Percentiles rank a stretch among this genome's conserved stretches.
phyloP scores from a whole-genome alignment of 108 stramenopile genomes.

The Conticribra weissflogii region DNA sequence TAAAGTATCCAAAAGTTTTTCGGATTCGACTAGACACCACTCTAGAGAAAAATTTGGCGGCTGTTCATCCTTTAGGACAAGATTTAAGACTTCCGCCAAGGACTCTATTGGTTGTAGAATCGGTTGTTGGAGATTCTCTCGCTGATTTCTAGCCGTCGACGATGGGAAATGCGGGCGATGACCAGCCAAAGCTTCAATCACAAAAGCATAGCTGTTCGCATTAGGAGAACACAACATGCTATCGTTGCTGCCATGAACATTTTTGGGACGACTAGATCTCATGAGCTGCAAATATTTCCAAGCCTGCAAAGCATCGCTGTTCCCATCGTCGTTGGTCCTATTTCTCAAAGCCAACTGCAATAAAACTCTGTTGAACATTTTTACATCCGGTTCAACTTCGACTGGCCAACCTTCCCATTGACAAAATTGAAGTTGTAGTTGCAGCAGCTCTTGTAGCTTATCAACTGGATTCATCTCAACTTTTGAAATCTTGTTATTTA shows the following conservation, averaged over 20 bases:
- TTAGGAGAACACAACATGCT: slow-evolving; percentile 29
- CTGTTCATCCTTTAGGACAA: slow-evolving; percentile 10
- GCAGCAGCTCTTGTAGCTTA: slow-evolving; percentile 43
- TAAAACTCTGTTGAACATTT: slow-evolving; percentile 40
- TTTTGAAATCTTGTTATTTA: background rate
- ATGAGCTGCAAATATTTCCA: slow-evolving; percentile 40
- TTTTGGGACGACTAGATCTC: slow-evolving; percentile 25
- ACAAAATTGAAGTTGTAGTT: slow-evolving; percentile 44
- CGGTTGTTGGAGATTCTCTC: slow-evolving; percentile 6
- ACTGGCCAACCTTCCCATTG: slow-evolving; percentile 43
- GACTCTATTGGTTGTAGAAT: slow-evolving; percentile 15
- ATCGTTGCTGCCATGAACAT: background rate
- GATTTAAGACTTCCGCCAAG: slow-evolving; percentile 13
- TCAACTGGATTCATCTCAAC: slow-evolving; percentile 26
- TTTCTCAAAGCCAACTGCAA: slow-evolving; percentile 33
- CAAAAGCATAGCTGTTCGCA: slow-evolving; percentile 28
- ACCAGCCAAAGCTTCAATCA: slow-evolving; percentile 37
- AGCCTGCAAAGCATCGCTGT: slow-evolving; percentile 33
- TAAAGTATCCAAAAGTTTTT: slow-evolving; percentile 26
- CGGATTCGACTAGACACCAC: slow-evolving; percentile 39
- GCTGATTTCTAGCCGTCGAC: background rate
- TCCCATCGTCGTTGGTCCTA: background rate
- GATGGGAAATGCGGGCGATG: slow-evolving; percentile 15
- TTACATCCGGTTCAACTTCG: slow-evolving; percentile 27
- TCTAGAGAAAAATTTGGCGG: slow-evolving; percentile 16